Evolutionary conservation across 441 rosid species (phyloP).

Genomic region (Dalechampia spathulata): DNA sequence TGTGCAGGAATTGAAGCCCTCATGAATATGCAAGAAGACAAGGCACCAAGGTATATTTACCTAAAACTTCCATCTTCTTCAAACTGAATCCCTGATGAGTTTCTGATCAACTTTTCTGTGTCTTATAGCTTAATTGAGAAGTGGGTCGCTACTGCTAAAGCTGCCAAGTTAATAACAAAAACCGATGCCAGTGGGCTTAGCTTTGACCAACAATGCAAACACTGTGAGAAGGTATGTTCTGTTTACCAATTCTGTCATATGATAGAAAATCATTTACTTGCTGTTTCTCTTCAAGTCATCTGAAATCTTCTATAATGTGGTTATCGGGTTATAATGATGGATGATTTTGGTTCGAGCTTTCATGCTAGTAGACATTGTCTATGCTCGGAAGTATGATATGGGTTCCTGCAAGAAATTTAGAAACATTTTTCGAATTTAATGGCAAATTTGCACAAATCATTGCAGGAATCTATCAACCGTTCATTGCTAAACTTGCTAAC

Average conservation of each 20-base stretch:
- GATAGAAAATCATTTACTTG: too few species aligned
- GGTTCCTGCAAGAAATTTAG: too few species aligned
- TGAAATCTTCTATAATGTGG: too few species aligned
- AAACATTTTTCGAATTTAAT: too few species aligned
- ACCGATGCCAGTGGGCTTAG: slow-evolving; percentile 47
- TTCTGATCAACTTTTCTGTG: neutral
- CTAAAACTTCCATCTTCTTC: neutral
- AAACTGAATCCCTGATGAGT: neutral
- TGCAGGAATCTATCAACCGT: slow-evolving; percentile 61
- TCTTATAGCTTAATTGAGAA: slow-evolving; percentile 52
- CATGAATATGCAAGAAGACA: slow-evolving; percentile 64
- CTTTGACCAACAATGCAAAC: slow-evolving; percentile 76
- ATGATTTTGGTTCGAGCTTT: too few species aligned
- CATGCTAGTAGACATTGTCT: too few species aligned
- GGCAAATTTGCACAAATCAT: neutral
- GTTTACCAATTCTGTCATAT: too few species aligned
- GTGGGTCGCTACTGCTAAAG: slow-evolving; percentile 72
- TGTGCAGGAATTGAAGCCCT: slow-evolving; percentile 95
- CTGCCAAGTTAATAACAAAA: slow-evolving; percentile 60
- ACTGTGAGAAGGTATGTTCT: slow-evolving; percentile 78
- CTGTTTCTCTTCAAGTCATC: too few species aligned
- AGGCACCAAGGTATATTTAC: slow-evolving; percentile 38
- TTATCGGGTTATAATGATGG: too few species aligned
- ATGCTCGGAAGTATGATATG: too few species aligned
- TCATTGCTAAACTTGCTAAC: slow-evolving; percentile 72